phyloP scores from a whole-genome alignment of 2,329 filamentous ascomycete genomes.

The Curvularia spicifera region DNA sequence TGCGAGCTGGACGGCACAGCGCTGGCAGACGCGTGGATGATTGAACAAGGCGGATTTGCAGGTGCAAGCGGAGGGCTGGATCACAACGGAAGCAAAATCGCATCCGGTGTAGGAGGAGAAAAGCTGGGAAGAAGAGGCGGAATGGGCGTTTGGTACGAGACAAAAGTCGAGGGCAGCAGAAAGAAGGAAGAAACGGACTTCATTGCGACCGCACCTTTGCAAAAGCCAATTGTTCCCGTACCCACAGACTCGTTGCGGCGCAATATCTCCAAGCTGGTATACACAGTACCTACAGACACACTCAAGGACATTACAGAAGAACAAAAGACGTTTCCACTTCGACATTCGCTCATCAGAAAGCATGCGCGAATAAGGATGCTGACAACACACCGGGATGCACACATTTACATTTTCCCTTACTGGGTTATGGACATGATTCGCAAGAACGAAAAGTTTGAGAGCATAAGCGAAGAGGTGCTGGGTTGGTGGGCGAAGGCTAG shows the following conservation, averaged over 20 bases:
- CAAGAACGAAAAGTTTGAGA: constrained; percentile 81
- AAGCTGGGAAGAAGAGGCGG: constrained; percentile 73
- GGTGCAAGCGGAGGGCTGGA: constrained; percentile 61
- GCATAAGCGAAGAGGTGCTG: constrained; percentile 86
- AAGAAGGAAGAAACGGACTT: constrained; percentile 96
- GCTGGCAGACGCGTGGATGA: constrained; percentile 90
- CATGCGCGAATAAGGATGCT: constrained; percentile 81
- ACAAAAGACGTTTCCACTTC: constrained; percentile 73
- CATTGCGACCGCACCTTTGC: constrained; percentile 75
- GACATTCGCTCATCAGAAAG: constrained; percentile 75
- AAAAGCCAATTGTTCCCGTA: constrained; percentile 62
- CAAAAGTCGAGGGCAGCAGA: constrained; percentile 74
- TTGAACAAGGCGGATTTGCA: constrained; percentile 73
- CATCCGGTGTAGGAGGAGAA: constrained; percentile 61
- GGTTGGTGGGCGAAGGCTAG: constrained; percentile 95
- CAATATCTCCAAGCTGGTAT: constrained; percentile 78
- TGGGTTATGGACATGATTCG: constrained; percentile 89
- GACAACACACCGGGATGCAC: constrained; percentile 85
- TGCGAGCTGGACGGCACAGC: constrained; percentile 86
- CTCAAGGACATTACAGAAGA: constrained; percentile 82
- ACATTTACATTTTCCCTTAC: constrained; percentile 91
- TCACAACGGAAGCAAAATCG: constrained; percentile 52
- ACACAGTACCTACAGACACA: constrained; percentile 86
- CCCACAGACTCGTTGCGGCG: constrained; percentile 70
- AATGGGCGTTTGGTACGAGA: constrained; percentile 89